Evolutionary conservation across 192 early-diverging fungal genomes (phyloP).

Genomic region (Linnemannia schmuckeri): DNA sequence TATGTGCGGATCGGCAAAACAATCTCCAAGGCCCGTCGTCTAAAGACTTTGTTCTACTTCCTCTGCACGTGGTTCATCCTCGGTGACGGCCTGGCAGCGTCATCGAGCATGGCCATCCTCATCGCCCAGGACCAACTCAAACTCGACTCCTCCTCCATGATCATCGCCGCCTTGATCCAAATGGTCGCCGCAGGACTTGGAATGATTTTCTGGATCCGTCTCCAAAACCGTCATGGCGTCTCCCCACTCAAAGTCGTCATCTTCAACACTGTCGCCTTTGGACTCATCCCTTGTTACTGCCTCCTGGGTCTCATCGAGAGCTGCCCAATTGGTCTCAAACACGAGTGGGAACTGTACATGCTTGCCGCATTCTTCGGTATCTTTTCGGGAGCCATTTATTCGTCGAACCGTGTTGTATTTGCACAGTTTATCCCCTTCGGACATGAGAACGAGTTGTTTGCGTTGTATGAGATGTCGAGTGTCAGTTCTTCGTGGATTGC

Average conservation of each 20-base stretch:
- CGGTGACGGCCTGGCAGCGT: slow-evolving; percentile 72
- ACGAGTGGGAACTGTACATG: slow-evolving; percentile 66
- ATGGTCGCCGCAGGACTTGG: slow-evolving; percentile 64
- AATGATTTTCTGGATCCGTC: slow-evolving; percentile 67
- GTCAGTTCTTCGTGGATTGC: slow-evolving; percentile 69
- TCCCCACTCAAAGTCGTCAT: slow-evolving; percentile 68
- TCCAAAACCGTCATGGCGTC: slow-evolving; percentile 64
- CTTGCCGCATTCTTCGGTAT: slow-evolving; percentile 66
- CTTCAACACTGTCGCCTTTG: slow-evolving; percentile 62
- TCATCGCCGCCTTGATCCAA: slow-evolving; percentile 67
- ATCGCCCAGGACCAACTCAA: slow-evolving; percentile 68
- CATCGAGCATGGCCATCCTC: slow-evolving; percentile 67
- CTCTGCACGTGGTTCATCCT: slow-evolving; percentile 78
- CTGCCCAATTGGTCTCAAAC: slow-evolving; percentile 56
- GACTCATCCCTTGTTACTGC: slow-evolving; percentile 70
- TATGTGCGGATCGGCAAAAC: slow-evolving; percentile 55
- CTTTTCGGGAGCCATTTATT: slow-evolving; percentile 63
- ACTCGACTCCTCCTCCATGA: slow-evolving; percentile 56
- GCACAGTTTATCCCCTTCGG: slow-evolving; percentile 73
- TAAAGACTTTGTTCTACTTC: slow-evolving; percentile 71
- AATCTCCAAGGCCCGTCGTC: slow-evolving; percentile 58
- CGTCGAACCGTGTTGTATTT: slow-evolving; percentile 66
- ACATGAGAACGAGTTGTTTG: slow-evolving; percentile 75
- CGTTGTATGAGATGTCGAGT: slow-evolving; percentile 66
- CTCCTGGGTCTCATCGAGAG: slow-evolving; percentile 67